Evolutionary conservation across 805 yeast genomes (phyloP).

Genomic region (Kazachstania viticola): DNA sequence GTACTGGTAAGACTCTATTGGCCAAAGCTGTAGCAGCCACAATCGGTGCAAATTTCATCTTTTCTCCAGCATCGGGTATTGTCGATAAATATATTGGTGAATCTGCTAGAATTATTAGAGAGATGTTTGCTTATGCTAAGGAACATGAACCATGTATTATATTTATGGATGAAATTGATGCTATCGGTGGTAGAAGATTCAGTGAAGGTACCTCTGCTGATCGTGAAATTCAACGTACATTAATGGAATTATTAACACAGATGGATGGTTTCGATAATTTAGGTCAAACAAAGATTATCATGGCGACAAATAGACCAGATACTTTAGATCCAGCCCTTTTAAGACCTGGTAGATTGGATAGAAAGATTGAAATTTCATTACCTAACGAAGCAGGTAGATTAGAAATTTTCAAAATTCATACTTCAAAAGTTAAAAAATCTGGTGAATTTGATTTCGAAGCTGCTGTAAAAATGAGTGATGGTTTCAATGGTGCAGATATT

Average conservation of each 20-base stretch:
- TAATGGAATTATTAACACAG: conserved; percentile 93
- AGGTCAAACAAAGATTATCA: conserved; percentile 93
- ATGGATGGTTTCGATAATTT: conserved; percentile 97
- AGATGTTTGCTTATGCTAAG: conserved; percentile 94
- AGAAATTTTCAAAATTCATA: conserved; percentile 89
- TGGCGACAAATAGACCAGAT: conserved; percentile 99
- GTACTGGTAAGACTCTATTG: conserved; percentile 91
- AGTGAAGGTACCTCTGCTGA: conserved; percentile 98
- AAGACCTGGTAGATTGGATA: conserved; percentile 95
- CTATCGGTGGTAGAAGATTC: conserved; percentile 96
- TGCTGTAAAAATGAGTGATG: conserved; percentile 96
- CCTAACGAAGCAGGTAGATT: conserved; percentile 94
- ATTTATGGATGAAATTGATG: conserved; percentile 97
- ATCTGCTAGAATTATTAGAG: conserved; percentile 90
- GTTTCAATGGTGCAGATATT: conserved; percentile 97
- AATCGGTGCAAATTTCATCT: conserved; percentile 93
- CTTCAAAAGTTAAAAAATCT: conserved; percentile 69
- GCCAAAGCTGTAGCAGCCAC: conserved; percentile 99
- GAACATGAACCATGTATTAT: conserved; percentile 98
- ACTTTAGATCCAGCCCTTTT: conserved; percentile 93
- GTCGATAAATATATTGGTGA: conserved; percentile 98
- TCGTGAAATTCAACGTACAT: conserved; percentile 94
- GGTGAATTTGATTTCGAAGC: conserved; percentile 98
- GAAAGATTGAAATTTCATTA: conserved; percentile 89
- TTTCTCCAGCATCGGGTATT: conserved; percentile 96